A percentile compares a stretch with the other conserved stretches of the same genome.
phyloP scores from a whole-genome alignment of 257 asterid species.

The Solanum boliviense region DNA sequence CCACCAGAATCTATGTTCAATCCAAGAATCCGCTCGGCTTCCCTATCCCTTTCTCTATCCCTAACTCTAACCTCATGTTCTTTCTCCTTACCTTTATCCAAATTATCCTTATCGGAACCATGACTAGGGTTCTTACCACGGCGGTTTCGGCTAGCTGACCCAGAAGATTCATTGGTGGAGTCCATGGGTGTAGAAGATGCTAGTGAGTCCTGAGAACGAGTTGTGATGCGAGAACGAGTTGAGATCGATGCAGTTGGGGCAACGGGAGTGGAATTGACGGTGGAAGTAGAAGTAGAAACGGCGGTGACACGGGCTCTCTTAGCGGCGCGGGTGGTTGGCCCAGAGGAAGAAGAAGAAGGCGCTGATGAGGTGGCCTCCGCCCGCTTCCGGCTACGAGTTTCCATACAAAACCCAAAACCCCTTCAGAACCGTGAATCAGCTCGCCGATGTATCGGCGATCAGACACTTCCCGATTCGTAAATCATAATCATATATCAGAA shows the following conservation, averaged over 20 bases:
- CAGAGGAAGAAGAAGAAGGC: conserved; percentile 60
- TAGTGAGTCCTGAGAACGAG: conserved; percentile 31
- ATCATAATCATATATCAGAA: conserved; percentile 29
- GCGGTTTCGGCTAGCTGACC: conserved; percentile 67
- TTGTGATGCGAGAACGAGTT: conserved; percentile 49
- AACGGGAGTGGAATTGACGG: conserved; percentile 13
- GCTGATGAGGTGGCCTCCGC: conserved; percentile 99
- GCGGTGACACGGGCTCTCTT: conserved; percentile 74
- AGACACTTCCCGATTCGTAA: conserved; percentile 28
- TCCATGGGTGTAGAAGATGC: conserved; percentile 55
- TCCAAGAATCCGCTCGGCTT: conserved; percentile 55
- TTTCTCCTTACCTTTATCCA: conserved; percentile 89
- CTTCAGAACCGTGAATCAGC: conserved; percentile 28
- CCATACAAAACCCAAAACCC: conserved; percentile 86
- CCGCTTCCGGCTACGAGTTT: conserved; percentile 99
- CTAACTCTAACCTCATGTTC: conserved; percentile 60
- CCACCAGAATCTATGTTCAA: conserved; percentile 69
- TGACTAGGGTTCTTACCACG: conserved; percentile 69
- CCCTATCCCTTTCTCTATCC: conserved; percentile 48
- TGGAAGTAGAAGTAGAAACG: conserved; percentile 19
- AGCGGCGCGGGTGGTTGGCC: conserved; percentile 72
- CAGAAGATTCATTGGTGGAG: conserved; percentile 62
- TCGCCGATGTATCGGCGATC: conserved; percentile 99
- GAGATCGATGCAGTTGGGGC: conserved; percentile 29
- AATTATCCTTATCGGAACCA: conserved; percentile 37